A percentile compares a stretch with the other conserved stretches of the same genome.
Conservation (phyloP, 441 rosid species). For the Gossypium gossypioides region DNA sequence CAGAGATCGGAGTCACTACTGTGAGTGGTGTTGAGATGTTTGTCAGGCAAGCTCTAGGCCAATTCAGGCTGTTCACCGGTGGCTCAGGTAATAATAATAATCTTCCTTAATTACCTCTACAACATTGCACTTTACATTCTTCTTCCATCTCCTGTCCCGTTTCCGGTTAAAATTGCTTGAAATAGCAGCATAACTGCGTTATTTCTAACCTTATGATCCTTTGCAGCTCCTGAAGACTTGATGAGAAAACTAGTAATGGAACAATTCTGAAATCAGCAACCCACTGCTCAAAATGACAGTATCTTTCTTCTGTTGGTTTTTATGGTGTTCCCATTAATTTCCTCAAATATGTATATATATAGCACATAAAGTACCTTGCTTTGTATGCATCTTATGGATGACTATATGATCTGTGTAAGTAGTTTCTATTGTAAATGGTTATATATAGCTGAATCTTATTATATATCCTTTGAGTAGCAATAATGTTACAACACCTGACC, state of each 20-base stretch:
- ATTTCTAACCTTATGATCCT: background rate
- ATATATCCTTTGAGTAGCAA: background rate
- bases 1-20: background rate
- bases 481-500: background rate
- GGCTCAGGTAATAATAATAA: background rate
- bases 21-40: background rate
- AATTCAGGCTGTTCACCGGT: background rate
- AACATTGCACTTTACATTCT: background rate
- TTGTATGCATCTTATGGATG: background rate
- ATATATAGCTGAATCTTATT: background rate
- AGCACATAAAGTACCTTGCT: background rate
- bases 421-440: background rate
- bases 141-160: background rate
- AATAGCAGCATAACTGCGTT: background rate
- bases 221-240: conserved; percentile 5
- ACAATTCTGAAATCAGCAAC: background rate
- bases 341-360: background rate
- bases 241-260: background rate
- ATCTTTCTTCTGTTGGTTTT: background rate
- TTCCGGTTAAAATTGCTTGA: background rate
- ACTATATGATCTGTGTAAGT: background rate
- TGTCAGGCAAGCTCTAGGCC: background rate
- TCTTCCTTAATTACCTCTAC: background rate
- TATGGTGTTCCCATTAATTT: background rate
- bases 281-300: background rate